These are phyloP conservation scores for Helianthus tuberosus DNA, from an alignment of 129 eudicot genomes.

Conservation along the genomic window DNA sequence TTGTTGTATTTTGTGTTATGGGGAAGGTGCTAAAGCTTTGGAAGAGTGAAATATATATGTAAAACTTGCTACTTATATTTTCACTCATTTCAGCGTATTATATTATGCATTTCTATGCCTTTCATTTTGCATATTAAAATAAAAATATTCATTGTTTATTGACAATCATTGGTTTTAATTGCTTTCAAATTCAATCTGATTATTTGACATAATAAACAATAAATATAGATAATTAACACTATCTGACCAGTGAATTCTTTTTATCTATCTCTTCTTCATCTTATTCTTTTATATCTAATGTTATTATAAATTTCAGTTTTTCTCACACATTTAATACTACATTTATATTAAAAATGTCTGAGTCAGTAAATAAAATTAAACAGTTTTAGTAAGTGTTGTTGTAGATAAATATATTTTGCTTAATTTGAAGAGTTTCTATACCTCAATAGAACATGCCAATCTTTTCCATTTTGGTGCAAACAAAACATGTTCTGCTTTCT, in stretches of 20 bases:
- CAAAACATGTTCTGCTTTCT: background rate
- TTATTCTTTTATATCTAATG: background rate
- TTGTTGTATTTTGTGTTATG: conserved; percentile 19
- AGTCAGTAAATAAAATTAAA: background rate
- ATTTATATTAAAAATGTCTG: background rate
- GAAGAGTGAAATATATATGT: background rate
- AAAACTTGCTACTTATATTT: background rate
- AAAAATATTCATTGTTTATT: background rate
- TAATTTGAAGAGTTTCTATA: background rate
- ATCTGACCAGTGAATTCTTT: background rate
- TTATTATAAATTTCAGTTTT: background rate
- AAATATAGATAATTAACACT: background rate
- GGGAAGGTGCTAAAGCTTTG: conserved; percentile 3
- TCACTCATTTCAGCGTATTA: conserved; percentile 1
- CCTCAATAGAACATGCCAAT: background rate
- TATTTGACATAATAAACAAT: background rate
- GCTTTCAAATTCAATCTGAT: background rate
- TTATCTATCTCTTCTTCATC: background rate
- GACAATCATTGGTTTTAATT: background rate
- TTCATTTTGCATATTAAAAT: background rate
- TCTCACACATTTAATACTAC: background rate
- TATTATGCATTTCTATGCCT: background rate
- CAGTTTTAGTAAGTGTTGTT: background rate
- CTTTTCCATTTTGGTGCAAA: background rate
- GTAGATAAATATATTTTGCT: background rate